Conservation (phyloP, 805 yeast genomes). For the Candida awuae region DNA sequence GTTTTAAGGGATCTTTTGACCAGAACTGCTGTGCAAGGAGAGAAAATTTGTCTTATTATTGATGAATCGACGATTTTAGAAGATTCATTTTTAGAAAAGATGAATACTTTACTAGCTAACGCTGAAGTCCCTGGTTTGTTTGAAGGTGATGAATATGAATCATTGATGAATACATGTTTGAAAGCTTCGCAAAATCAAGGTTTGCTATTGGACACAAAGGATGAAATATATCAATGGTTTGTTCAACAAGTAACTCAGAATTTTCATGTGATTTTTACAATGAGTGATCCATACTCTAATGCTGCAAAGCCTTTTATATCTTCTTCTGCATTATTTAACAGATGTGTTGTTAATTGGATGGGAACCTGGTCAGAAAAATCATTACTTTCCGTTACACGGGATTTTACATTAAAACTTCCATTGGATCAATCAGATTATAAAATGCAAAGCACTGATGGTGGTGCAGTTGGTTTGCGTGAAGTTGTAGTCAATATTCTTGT, state of each 20-base stretch:
- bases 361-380: constrained; percentile 66
- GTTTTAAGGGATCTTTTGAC: constrained; percentile 49
- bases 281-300: constrained; percentile 42
- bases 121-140: constrained; percentile 89
- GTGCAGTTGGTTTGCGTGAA: constrained; percentile 19
- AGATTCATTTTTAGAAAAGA: constrained; percentile 75
- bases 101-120: constrained; percentile 90
- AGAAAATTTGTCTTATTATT: constrained; percentile 59
- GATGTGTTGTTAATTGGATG: constrained; percentile 87
- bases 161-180: constrained; percentile 46
- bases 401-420: constrained; percentile 33
- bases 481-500: constrained; percentile 41
- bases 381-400: constrained; percentile 40
- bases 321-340: constrained; percentile 82
- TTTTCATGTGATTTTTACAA: constrained; percentile 76
- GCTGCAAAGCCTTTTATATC: constrained; percentile 42
- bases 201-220: constrained; percentile 51
- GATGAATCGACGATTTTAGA: constrained; percentile 76
- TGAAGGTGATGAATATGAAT: constrained; percentile 57
- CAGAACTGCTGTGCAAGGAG: constrained; percentile 45
- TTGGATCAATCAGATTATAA: constrained; percentile 40
- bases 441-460: constrained; percentile 23
- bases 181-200: constrained; percentile 57
- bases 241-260: constrained; percentile 56
- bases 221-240: constrained; percentile 73